Conservation (phyloP, 2,329 filamentous ascomycete genomes). For the Zasmidium cellare region DNA sequence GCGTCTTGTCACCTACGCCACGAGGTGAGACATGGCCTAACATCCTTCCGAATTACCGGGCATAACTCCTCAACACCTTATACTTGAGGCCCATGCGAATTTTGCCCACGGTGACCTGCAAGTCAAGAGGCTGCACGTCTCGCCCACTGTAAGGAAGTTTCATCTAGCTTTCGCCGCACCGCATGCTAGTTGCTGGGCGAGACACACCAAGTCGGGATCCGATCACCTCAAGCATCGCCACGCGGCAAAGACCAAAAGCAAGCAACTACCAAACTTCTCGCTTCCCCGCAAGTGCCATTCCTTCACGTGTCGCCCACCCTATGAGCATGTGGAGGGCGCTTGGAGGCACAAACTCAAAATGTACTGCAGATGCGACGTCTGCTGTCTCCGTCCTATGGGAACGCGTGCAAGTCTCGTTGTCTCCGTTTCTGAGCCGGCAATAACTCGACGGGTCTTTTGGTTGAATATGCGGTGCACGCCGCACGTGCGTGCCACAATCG, state of each 20-base stretch:
- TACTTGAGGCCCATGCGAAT: no score
- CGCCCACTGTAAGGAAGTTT: background rate
- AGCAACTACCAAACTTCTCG: background rate
- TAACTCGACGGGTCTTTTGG: background rate
- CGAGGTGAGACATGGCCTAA: no score
- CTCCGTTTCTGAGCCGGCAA: background rate
- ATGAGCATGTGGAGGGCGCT: background rate
- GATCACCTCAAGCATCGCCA: background rate
- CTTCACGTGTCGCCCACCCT: background rate
- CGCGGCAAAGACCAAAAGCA: background rate
- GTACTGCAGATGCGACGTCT: background rate
- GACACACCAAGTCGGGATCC: background rate
- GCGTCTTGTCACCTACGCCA: no score
- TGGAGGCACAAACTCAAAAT: background rate
- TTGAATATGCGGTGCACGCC: background rate
- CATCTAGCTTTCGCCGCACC: background rate
- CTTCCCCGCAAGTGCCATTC: background rate
- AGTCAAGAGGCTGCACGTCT: no score
- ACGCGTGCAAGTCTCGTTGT: background rate
- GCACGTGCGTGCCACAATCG: background rate
- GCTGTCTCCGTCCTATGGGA: background rate
- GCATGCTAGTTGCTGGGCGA: background rate
- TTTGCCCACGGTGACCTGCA: no score
- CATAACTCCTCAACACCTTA: no score
- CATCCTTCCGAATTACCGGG: no score